These are phyloP conservation scores for Pythium sp. DNA, from an alignment of 352 stramenopile genomes.

Conservation along the genomic window DNA sequence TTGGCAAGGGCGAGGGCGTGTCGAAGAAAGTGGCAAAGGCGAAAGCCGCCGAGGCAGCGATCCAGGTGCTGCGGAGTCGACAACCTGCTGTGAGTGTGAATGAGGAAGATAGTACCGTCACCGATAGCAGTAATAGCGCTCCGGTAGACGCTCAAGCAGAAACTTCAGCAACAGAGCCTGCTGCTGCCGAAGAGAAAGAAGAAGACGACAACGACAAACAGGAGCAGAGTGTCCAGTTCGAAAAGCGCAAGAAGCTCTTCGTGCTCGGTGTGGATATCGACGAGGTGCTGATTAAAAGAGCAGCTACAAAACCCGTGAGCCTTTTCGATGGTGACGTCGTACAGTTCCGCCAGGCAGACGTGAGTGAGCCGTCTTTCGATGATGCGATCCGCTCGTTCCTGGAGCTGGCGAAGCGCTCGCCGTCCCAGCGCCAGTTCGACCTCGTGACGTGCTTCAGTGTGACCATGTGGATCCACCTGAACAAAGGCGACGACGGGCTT, in stretches of 20 bases:
- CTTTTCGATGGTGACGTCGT: slow-evolving; percentile 33
- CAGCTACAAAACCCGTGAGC: slow-evolving; percentile 37
- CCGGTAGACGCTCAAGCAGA: background rate
- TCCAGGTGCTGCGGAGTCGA: slow-evolving; percentile 23
- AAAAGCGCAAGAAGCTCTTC: slow-evolving; percentile 38
- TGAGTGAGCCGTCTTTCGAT: slow-evolving; percentile 48
- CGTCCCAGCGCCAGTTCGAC: slow-evolving; percentile 46
- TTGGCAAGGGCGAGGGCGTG: slow-evolving; percentile 57
- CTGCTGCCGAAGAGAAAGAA: background rate
- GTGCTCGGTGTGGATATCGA: slow-evolving; percentile 78
- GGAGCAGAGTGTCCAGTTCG: slow-evolving; percentile 14
- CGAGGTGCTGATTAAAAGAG: slow-evolving; percentile 55
- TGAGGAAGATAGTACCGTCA: background rate
- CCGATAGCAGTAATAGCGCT: background rate
- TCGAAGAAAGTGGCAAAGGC: slow-evolving; percentile 84
- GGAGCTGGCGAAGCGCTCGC: slow-evolving; percentile 35
- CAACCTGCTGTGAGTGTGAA: background rate
- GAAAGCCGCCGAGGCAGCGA: slow-evolving; percentile 53
- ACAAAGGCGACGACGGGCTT: slow-evolving; percentile 79
- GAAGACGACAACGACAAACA: background rate
- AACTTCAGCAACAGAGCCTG: background rate
- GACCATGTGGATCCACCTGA: slow-evolving; percentile 89
- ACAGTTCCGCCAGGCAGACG: slow-evolving; percentile 54
- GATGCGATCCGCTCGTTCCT: slow-evolving; percentile 42
- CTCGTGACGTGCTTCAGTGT: slow-evolving; percentile 82